Conservation (phyloP, 75 land plant species). For the Pinus albicaulis region DNA sequence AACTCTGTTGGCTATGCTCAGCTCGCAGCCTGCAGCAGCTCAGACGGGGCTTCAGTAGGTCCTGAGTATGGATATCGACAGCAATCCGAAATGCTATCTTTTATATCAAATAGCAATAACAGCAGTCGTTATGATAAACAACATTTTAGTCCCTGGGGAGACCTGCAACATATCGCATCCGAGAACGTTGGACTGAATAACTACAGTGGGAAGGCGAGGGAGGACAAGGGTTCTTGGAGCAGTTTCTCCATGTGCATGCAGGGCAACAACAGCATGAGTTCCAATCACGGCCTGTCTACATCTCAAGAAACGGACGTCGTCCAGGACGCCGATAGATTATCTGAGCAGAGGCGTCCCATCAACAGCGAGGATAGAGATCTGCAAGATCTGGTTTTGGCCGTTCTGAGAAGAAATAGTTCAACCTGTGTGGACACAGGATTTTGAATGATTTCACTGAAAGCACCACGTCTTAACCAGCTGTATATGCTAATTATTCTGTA, state of each 20-base stretch:
- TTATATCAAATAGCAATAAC: too few relatives aligned
- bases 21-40: not conserved
- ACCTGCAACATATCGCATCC: not conserved
- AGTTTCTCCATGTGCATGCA: not conserved
- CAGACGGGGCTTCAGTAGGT: too few relatives aligned
- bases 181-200: not conserved
- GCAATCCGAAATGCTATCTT: too few relatives aligned
- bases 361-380: slow-evolving; percentile 1
- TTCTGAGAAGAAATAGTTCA: not conserved
- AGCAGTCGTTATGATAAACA: not conserved
- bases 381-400: not conserved
- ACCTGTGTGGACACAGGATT: too few relatives aligned
- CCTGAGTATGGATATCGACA: too few relatives aligned
- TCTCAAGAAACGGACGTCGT: not conserved
- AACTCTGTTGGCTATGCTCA: not conserved
- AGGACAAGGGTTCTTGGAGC: not conserved
- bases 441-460: too few relatives aligned
- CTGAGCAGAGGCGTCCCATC: not conserved
- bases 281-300: not conserved
- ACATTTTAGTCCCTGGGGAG: not conserved
- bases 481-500: too few relatives aligned
- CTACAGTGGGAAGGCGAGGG: not conserved
- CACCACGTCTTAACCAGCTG: too few relatives aligned
- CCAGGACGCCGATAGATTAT: not conserved
- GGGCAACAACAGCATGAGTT: not conserved